Percentiles rank a stretch among this genome's conserved stretches.
These are phyloP conservation scores for rapeseed (Brassica napus) DNA, from an alignment of 345 rosid species.

Conservation along the genomic window Da-Ae NC_063446.1:59539001-59539500, in stretches of 20 bases:
- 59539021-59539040: not conserved
- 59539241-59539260: not conserved
- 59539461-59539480: not conserved
- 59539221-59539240: not conserved
- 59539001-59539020: not conserved
- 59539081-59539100: not conserved
- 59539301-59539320: not conserved
- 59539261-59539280: not conserved
- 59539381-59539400: not conserved
- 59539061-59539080: not conserved
- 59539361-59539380: not conserved
- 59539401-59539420: not conserved
- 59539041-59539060: not conserved
- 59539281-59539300: not conserved
- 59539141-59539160: not conserved
- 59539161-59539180: not conserved
- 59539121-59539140: not conserved
- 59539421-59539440: not conserved
- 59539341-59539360: not conserved
- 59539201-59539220: not conserved
- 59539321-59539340: not conserved
- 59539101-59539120: not conserved
- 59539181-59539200: not conserved
- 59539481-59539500: not conserved
- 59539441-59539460: not conserved